Evolutionary conservation across 2,329 filamentous ascomycete genomes (phyloP), one percentile per base, ranked within the genome.

Genomic region (Pseudogymnoascus sp.): DNA sequence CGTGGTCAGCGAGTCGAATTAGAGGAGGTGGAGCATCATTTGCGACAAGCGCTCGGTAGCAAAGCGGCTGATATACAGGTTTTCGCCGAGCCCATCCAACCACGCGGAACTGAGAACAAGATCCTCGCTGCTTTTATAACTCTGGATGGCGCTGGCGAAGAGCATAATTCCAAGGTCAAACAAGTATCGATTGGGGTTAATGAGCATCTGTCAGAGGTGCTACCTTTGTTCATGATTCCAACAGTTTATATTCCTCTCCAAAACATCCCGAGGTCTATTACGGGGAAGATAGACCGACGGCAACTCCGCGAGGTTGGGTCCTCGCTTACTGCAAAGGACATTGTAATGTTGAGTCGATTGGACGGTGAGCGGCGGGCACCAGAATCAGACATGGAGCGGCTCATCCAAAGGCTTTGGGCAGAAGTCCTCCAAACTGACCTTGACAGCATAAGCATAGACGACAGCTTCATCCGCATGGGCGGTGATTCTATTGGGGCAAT

Each of bases 1-100:
- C 79, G 84, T 36, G 85, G 85, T 0, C 85, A 88, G 68, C 75
- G 85, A 49, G 76, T 88, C 4, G 85, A 88, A 67, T 82, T 87
- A 64, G 82, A 80, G 16, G 85, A 88, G 69, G 86, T 88, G 33
- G 60, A 61, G 22, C 36, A 60, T 22, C 58, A 60, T 28, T 36
- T 60, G 35, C 22, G 62, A 39, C 33, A 55, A 33, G 49, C 8
- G 4, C 25, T 55, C 7, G 5, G 25, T 19, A 19, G 11, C n/a
- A 55, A 55, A 33, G 28, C 25, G n/a, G n/a, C 25, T 55, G 49
- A 11, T 19, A 55, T 55, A 8, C 49, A 55, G 9, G 28, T 55
- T 19, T 55, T 33, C 16, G 49, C n/a, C 2, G 49, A 55, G n/a
- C 28, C 49, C n/a, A 55, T 55, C 28, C 49, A 55, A 33, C 49